Evolutionary conservation across 2,329 filamentous ascomycete genomes (phyloP).

Genomic region (Trichoderma polysporum): DNA sequence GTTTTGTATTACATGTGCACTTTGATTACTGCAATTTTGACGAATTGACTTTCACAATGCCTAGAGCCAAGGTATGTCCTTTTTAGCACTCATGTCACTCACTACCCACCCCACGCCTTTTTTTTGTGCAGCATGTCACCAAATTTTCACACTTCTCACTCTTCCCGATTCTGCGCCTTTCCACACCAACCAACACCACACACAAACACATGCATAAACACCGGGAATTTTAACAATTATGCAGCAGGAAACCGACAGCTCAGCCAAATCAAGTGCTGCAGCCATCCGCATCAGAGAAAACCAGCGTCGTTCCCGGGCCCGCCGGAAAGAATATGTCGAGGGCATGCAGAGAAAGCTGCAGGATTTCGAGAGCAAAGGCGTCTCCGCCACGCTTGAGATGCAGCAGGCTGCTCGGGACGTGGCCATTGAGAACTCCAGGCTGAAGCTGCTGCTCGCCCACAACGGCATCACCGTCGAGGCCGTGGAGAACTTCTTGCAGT

Average conservation of each 20-base stretch:
- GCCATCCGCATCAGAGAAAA: slow-evolving; percentile 49
- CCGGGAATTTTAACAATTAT: neutral
- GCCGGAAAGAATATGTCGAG: slow-evolving; percentile 50
- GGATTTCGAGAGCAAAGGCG: slow-evolving; percentile 48
- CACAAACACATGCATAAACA: neutral
- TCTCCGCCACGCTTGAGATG: slow-evolving; percentile 53
- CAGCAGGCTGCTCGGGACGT: slow-evolving; percentile 53
- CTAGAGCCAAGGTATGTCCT: slow-evolving; percentile 26
- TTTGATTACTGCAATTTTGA: neutral
- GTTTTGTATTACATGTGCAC: neutral
- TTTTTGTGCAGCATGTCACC: slow-evolving; percentile 18
- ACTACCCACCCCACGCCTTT: neutral
- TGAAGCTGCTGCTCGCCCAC: slow-evolving; percentile 44
- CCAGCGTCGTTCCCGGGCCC: slow-evolving; percentile 53
- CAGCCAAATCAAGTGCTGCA: slow-evolving; percentile 33
- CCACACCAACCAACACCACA: neutral
- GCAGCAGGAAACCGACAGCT: slow-evolving; percentile 19
- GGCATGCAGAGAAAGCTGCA: slow-evolving; percentile 47
- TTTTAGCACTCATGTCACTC: neutral
- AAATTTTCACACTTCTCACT: slow-evolving; percentile 7
- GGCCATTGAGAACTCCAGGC: slow-evolving; percentile 46
- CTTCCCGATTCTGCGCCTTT: slow-evolving; percentile 1
- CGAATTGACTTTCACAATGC: slow-evolving; percentile 21
- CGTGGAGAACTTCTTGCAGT: slow-evolving; percentile 42
- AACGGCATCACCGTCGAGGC: slow-evolving; percentile 41